Percentiles rank a stretch among this genome's conserved stretches.
Evolutionary conservation across 495 filamentous ascomycete genomes (phyloP).

Genomic region (Immersiella caudata): DNA sequence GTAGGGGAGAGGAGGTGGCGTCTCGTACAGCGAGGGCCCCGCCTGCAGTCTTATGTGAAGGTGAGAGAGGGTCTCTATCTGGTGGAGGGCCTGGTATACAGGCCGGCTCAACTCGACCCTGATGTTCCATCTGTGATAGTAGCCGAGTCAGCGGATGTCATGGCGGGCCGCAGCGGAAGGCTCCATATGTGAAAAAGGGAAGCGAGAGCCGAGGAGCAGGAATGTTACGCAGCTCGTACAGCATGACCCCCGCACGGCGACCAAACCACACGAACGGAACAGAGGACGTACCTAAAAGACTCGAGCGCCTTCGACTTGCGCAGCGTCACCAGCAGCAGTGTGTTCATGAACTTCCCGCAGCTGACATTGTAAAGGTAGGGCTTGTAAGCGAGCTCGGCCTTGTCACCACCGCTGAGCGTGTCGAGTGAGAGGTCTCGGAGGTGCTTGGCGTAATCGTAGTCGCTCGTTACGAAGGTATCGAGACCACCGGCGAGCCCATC

Average conservation of each 20-base stretch:
- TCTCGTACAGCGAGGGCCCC: conserved; percentile 51
- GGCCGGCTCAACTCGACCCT: conserved; percentile 61
- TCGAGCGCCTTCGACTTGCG: conserved; percentile 58
- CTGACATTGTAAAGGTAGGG: conserved; percentile 50
- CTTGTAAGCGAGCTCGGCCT: conserved; percentile 50
- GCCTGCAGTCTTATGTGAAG: conserved; percentile 61
- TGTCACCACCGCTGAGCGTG: conserved; percentile 47
- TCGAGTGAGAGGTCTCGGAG: conserved; percentile 55
- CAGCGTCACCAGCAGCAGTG: conserved; percentile 57
- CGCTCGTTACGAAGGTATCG: conserved; percentile 61
- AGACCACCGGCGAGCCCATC: conserved; percentile 58
- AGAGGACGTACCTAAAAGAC: conserved; percentile 52
- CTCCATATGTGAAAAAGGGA: background rate
- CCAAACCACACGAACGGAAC: background rate
- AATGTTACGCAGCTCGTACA: background rate
- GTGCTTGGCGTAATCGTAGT: conserved; percentile 62
- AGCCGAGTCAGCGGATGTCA: conserved; percentile 14
- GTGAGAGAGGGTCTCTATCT: conserved; percentile 54
- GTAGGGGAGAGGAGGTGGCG: conserved; percentile 46
- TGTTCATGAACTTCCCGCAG: conserved; percentile 65
- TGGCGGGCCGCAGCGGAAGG: background rate
- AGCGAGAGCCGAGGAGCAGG: background rate
- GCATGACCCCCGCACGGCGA: background rate
- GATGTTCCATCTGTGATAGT: conserved; percentile 58
- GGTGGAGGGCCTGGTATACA: conserved; percentile 60